Evolutionary conservation across 305 asterid species (phyloP).

Genomic region (Solanum hybrid): DNA sequence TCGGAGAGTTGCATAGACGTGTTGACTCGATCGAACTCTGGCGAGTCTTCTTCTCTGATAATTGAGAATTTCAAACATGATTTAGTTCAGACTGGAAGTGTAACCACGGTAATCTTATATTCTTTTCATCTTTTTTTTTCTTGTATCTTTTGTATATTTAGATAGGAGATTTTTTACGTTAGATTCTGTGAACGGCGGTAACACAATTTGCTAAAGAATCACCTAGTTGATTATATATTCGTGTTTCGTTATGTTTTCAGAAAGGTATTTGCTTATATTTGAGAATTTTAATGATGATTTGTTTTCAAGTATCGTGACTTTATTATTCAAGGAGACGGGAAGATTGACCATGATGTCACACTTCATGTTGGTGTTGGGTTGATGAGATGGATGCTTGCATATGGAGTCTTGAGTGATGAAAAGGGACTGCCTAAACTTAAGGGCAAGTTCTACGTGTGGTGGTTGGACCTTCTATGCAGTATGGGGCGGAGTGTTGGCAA

Average conservation of each 20-base stretch:
- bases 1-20: not conserved
- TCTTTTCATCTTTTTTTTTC: not conserved
- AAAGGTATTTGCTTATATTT: not conserved
- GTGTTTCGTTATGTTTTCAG: not conserved
- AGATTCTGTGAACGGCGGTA: not conserved
- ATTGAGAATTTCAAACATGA: constrained; percentile 25
- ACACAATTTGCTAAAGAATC: not conserved
- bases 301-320: not conserved
- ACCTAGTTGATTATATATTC: not conserved
- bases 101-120: constrained; percentile 20
- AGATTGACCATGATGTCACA: not conserved
- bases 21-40: constrained; percentile 13
- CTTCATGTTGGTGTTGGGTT: not conserved
- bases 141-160: not conserved
- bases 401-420: not conserved
- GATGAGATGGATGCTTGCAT: not conserved
- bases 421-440: not conserved
- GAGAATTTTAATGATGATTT: not conserved
- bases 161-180: not conserved
- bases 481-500: not conserved
- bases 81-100: constrained; percentile 4
- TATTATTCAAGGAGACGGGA: not conserved
- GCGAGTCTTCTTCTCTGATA: constrained; percentile 34
- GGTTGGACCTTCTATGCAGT: not conserved
- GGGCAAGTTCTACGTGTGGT: not conserved